Conservation (phyloP, 805 yeast genomes). For the Jamesozyma rosinii region DNA sequence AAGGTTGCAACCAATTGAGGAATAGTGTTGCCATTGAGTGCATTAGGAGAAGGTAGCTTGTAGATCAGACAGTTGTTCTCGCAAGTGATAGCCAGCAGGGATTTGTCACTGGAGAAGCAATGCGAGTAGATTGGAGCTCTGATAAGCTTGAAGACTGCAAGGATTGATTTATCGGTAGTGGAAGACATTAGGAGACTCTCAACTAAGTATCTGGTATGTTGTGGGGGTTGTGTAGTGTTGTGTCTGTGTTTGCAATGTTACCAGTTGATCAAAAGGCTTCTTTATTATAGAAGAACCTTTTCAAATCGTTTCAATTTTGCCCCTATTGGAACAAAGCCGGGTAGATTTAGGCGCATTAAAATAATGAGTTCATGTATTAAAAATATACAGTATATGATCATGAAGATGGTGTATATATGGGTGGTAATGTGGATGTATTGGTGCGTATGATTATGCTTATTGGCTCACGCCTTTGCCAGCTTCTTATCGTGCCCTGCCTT, state of each 20-base stretch:
- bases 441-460: too few species aligned
- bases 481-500: conserved; percentile 55
- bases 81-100: conserved; percentile 71
- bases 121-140: conserved; percentile 86
- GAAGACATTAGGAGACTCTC: conserved; percentile 29
- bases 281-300: too few species aligned
- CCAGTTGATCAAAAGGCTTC: too few species aligned
- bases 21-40: background rate
- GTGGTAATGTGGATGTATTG: too few species aligned
- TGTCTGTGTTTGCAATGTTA: too few species aligned
- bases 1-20: conserved; percentile 61
- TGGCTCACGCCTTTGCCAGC: too few species aligned
- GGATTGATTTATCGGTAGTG: conserved; percentile 18
- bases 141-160: conserved; percentile 52
- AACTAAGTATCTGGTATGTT: conserved; percentile 15
- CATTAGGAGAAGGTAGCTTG: conserved; percentile 30
- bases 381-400: too few species aligned
- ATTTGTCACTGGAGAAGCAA: conserved; percentile 63
- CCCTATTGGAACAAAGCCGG: too few species aligned
- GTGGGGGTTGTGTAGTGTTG: background rate
- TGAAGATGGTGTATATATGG: too few species aligned
- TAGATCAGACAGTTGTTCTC: conserved; percentile 69
- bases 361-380: too few species aligned
- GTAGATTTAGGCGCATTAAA: too few species aligned
- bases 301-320: too few species aligned